phyloP scores from a whole-genome alignment of 2,329 filamentous ascomycete genomes.

The Aureobasidium sp. region DNA sequence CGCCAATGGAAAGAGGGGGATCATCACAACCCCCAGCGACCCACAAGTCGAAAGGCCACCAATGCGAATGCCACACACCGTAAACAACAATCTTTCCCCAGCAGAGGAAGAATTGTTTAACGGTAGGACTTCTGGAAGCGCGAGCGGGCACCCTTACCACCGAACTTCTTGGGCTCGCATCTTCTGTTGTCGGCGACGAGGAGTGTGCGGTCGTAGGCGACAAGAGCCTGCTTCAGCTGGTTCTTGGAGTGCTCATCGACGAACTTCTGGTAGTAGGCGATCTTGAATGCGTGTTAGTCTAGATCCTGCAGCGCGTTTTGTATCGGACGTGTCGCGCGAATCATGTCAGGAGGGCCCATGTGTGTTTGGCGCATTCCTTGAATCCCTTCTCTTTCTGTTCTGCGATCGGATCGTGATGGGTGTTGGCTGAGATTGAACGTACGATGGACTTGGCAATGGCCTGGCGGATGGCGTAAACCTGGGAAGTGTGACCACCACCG shows the following conservation, averaged over 20 bases:
- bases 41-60: not conserved
- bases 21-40: conserved; percentile 2
- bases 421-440: conserved; percentile 20
- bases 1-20: not conserved
- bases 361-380: not conserved
- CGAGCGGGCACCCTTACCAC: conserved; percentile 85
- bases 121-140: conserved; percentile 99
- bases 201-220: conserved; percentile 92
- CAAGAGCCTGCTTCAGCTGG: conserved; percentile 93
- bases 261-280: conserved; percentile 99
- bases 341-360: not conserved
- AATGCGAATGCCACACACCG: conserved; percentile 11
- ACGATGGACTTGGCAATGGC: conserved; percentile 93
- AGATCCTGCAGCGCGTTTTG: not conserved
- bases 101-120: conserved; percentile 47
- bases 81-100: not conserved
- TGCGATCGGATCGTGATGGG: not conserved
- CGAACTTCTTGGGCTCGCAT: conserved; percentile 98
- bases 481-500: conserved; percentile 95
- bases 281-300: conserved; percentile 22
- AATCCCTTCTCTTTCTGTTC: not conserved
- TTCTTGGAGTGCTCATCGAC: conserved; percentile 99
- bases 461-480: conserved; percentile 98
- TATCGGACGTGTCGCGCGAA: not conserved
- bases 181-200: conserved; percentile 98